phyloP scores from a whole-genome alignment of 768 basidiomycete species.

The Gymnopilus dilepis region DNA sequence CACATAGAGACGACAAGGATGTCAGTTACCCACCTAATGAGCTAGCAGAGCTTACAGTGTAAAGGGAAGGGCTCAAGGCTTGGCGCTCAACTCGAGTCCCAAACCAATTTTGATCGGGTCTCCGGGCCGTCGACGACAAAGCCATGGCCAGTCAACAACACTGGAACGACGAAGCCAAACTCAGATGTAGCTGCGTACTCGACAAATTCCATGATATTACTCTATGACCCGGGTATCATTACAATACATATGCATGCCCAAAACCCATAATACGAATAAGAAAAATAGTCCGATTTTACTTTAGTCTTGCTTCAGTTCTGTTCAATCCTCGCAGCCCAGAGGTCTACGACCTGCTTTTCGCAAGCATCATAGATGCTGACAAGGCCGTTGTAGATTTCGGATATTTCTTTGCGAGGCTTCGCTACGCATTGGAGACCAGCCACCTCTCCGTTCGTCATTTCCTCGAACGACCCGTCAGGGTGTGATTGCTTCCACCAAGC shows the following conservation, averaged over 20 bases:
- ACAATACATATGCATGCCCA: background rate
- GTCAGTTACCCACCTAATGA: too few species aligned
- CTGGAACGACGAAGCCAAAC: too few species aligned
- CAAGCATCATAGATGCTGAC: constrained; percentile 59
- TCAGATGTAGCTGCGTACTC: background rate
- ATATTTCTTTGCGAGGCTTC: constrained; percentile 51
- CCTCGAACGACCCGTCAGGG: constrained; percentile 61
- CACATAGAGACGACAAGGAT: background rate
- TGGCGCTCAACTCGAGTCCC: background rate
- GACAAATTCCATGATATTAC: background rate
- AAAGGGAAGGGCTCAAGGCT: too few species aligned
- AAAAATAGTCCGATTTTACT: background rate
- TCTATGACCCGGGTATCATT: background rate
- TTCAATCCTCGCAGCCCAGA: constrained; percentile 16
- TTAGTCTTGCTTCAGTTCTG: background rate
- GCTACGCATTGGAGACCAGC: constrained; percentile 66
- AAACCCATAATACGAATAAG: constrained; percentile 4
- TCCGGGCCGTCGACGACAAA: background rate
- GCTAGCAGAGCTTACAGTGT: too few species aligned
- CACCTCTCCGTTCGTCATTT: constrained; percentile 60
- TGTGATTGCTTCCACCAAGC: constrained; percentile 65
- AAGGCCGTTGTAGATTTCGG: constrained; percentile 56
- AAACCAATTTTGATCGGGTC: background rate
- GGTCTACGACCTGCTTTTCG: constrained; percentile 47
- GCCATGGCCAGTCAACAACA: background rate